Evolutionary conservation across 2,329 filamentous ascomycete species (phyloP).

Genomic region (Microcera coccophila): DNA sequence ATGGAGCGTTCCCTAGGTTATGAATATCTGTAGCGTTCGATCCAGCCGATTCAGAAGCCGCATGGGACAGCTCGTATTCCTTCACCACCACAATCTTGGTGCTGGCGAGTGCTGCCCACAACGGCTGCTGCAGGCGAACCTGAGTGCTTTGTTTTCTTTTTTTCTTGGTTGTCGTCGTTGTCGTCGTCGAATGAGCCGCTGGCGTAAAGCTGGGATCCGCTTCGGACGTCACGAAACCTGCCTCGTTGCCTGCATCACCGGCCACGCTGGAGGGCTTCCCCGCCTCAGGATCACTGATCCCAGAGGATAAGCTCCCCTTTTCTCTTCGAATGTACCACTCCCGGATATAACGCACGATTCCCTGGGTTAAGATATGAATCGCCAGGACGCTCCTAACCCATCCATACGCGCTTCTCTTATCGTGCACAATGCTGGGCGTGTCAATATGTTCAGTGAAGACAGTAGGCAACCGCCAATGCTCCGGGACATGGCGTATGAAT

Average conservation of each 20-base stretch:
- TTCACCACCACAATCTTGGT: constrained; percentile 96
- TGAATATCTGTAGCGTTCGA: constrained; percentile 73
- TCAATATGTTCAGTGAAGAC: constrained; percentile 48
- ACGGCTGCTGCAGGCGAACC: constrained; percentile 82
- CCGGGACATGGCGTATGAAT: constrained; percentile 44
- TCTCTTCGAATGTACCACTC: constrained; percentile 64
- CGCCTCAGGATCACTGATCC: constrained; percentile 59
- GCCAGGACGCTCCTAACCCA: constrained; percentile 67
- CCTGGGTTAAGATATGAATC: constrained; percentile 72
- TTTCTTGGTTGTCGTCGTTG: constrained; percentile 65
- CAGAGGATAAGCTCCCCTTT: constrained; percentile 48
- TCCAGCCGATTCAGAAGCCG: constrained; percentile 67
- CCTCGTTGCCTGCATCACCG: constrained; percentile 26
- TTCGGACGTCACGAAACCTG: constrained; percentile 51
- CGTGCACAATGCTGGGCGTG: constrained; percentile 40
- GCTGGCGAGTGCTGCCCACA: constrained; percentile 91
- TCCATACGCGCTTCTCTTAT: constrained; percentile 57
- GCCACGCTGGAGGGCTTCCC: constrained; percentile 45
- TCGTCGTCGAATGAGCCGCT: constrained; percentile 38
- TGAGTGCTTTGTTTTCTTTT: constrained; percentile 87
- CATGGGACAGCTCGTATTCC: constrained; percentile 79
- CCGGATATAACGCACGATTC: constrained; percentile 65
- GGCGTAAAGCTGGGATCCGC: constrained; percentile 40
- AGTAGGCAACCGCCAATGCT: constrained; percentile 43
- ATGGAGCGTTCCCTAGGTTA: constrained; percentile 71